phyloP scores from a whole-genome alignment of 2,329 filamentous ascomycete species.

The Calonectria naviculata region DNA sequence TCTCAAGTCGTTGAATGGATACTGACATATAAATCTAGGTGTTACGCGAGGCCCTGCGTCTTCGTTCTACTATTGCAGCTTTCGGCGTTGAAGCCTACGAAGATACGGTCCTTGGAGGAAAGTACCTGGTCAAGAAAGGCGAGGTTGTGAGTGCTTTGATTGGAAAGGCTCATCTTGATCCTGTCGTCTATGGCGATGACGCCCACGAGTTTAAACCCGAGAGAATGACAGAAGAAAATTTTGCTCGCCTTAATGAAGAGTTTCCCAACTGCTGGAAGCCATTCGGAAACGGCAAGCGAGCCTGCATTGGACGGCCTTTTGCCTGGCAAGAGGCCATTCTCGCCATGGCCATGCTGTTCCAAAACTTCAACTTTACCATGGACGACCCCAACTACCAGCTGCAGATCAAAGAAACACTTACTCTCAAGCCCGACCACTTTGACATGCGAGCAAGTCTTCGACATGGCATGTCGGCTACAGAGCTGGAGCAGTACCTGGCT shows the following conservation, averaged over 20 bases:
- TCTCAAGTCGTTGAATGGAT: neutral
- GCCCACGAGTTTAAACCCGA: constrained; percentile 76
- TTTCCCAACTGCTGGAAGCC: constrained; percentile 76
- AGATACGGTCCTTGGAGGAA: constrained; percentile 67
- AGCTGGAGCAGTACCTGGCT: constrained; percentile 58
- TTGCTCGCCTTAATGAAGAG: constrained; percentile 69
- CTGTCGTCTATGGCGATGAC: constrained; percentile 72
- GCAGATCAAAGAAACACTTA: constrained; percentile 66
- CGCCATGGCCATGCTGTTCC: constrained; percentile 71
- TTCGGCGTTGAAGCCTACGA: constrained; percentile 66
- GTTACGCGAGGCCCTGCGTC: constrained; percentile 73
- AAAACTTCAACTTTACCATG: constrained; percentile 76
- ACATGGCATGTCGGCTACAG: constrained; percentile 56
- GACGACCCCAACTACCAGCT: constrained; percentile 69
- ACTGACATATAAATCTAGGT: constrained; percentile 31
- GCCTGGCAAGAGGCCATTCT: constrained; percentile 80
- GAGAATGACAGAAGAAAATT: constrained; percentile 77
- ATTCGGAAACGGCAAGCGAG: constrained; percentile 78
- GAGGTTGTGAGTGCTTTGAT: constrained; percentile 63
- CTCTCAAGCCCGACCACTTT: constrained; percentile 73
- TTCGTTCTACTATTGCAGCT: constrained; percentile 69
- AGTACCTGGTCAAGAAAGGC: constrained; percentile 67
- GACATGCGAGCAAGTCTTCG: constrained; percentile 69
- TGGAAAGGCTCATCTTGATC: constrained; percentile 69
- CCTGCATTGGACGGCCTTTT: constrained; percentile 79